These are phyloP conservation scores for Aspergillus funiculosus DNA, from an alignment of 495 filamentous ascomycete genomes.

Conservation along the genomic window DNA sequence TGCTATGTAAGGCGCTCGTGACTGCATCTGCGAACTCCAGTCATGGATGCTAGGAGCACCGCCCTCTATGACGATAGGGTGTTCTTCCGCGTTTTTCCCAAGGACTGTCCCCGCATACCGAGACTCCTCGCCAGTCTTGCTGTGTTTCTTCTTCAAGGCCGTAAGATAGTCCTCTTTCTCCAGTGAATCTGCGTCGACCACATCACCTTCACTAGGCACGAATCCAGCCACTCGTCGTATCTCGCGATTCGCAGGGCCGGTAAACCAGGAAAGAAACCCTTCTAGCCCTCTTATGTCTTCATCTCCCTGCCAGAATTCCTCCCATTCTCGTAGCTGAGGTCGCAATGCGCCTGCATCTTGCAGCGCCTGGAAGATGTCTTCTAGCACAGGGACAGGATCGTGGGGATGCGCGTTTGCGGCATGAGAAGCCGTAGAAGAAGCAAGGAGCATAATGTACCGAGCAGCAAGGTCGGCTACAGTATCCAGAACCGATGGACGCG, in stretches of 20 bases:
- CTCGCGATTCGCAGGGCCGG: conserved; percentile 60
- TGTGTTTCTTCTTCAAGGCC: conserved; percentile 76
- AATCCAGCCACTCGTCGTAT: conserved; percentile 64
- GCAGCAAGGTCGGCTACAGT: conserved; percentile 68
- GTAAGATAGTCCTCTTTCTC: conserved; percentile 70
- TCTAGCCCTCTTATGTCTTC: conserved; percentile 74
- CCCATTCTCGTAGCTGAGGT: conserved; percentile 53
- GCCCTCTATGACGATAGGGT: conserved; percentile 65
- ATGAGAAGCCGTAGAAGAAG: conserved; percentile 54
- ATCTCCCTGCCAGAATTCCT: conserved; percentile 52
- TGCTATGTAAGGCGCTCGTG: conserved; percentile 26
- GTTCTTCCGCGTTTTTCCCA: conserved; percentile 62
- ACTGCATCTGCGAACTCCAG: conserved; percentile 50
- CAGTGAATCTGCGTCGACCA: conserved; percentile 41
- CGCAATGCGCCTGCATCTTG: conserved; percentile 65
- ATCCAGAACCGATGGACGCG: conserved; percentile 70
- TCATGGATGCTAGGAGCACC: conserved; percentile 60
- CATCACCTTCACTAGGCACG: conserved; percentile 39
- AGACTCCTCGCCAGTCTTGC: conserved; percentile 73
- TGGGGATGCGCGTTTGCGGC: conserved; percentile 51
- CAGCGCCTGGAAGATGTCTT: conserved; percentile 77
- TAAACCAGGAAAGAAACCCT: conserved; percentile 67
- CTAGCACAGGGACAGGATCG: conserved; percentile 49
- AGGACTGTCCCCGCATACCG: conserved; percentile 75
- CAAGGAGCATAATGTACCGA: conserved; percentile 66